phyloP scores from a whole-genome alignment of 2,329 filamentous ascomycete genomes.

The Byssothecium circinans region DNA sequence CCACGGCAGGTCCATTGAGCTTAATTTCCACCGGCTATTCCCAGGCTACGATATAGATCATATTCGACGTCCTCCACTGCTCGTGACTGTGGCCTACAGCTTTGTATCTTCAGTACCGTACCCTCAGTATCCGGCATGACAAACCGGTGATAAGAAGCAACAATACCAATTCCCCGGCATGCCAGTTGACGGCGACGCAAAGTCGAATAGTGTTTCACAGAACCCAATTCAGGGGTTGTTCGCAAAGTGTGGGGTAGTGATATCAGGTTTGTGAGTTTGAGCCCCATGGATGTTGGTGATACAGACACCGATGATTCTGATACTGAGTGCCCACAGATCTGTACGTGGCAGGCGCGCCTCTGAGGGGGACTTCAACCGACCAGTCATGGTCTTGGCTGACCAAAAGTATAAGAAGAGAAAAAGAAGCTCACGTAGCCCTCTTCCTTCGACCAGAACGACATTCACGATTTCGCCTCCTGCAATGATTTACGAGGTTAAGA shows the following conservation, averaged over 20 bases:
- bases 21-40: neutral
- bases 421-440: conserved; percentile 25
- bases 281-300: neutral
- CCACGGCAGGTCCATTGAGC: conserved; percentile 5
- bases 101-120: neutral
- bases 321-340: conserved; percentile 20
- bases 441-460: conserved; percentile 14
- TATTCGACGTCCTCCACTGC: neutral
- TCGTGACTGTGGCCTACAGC: neutral
- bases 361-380: conserved; percentile 24
- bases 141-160: conserved; percentile 22
- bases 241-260: conserved; percentile 29
- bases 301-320: neutral
- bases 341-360: conserved; percentile 34
- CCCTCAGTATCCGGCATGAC: conserved; percentile 22
- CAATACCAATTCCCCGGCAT: conserved; percentile 28
- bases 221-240: conserved; percentile 25
- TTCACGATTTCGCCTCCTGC: conserved; percentile 9
- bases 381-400: conserved; percentile 34
- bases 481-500: conserved; percentile 1
- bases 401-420: conserved; percentile 38
- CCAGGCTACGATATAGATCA: conserved; percentile 1
- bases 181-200: conserved; percentile 31
- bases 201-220: conserved; percentile 29
- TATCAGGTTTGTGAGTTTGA: conserved; percentile 36